Percentiles rank a stretch among this genome's conserved stretches.
Evolutionary conservation across 805 yeast species (phyloP).

Genomic region (Torulaspora indica): DNA sequence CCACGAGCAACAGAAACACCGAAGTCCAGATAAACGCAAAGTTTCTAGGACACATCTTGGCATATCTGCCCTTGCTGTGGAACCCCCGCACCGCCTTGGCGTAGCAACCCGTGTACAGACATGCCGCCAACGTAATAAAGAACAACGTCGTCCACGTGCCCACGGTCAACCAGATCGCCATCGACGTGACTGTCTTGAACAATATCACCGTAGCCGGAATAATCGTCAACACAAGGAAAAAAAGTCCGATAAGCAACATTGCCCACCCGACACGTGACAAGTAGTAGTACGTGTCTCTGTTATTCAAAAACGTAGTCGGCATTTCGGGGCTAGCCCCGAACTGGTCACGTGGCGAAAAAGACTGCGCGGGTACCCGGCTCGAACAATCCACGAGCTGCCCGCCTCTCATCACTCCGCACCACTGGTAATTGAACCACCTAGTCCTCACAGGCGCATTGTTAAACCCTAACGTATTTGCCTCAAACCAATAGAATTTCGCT

Average conservation of each 20-base stretch:
- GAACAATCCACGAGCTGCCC: slow-evolving; percentile 49
- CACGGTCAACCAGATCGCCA: slow-evolving; percentile 22
- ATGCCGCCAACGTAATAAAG: slow-evolving; percentile 44
- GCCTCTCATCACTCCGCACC: slow-evolving; percentile 45
- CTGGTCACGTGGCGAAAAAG: slow-evolving; percentile 77
- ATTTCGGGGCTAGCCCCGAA: slow-evolving; percentile 51
- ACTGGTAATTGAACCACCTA: slow-evolving; percentile 82
- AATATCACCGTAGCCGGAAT: slow-evolving; percentile 34
- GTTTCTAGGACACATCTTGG: slow-evolving; percentile 45
- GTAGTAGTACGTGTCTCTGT: slow-evolving; percentile 55
- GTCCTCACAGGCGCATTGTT: slow-evolving; percentile 41
- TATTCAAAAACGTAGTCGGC: slow-evolving; percentile 48
- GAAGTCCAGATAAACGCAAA: slow-evolving; percentile 59
- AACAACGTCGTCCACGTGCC: slow-evolving; percentile 39
- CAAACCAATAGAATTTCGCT: slow-evolving; percentile 70
- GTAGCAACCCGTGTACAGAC: slow-evolving; percentile 51
- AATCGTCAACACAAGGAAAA: slow-evolving; percentile 49
- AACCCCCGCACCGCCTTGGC: slow-evolving; percentile 50
- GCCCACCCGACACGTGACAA: slow-evolving; percentile 66
- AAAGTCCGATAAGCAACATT: slow-evolving; percentile 53
- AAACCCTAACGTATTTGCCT: slow-evolving; percentile 63
- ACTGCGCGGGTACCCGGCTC: slow-evolving; percentile 62
- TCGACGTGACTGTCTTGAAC: slow-evolving; percentile 19
- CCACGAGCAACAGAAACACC: slow-evolving; percentile 11
- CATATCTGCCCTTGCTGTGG: slow-evolving; percentile 38